Evolutionary conservation across 768 basidiomycete species (phyloP).

Genomic region (Tricholoma bakamatsutake): DNA sequence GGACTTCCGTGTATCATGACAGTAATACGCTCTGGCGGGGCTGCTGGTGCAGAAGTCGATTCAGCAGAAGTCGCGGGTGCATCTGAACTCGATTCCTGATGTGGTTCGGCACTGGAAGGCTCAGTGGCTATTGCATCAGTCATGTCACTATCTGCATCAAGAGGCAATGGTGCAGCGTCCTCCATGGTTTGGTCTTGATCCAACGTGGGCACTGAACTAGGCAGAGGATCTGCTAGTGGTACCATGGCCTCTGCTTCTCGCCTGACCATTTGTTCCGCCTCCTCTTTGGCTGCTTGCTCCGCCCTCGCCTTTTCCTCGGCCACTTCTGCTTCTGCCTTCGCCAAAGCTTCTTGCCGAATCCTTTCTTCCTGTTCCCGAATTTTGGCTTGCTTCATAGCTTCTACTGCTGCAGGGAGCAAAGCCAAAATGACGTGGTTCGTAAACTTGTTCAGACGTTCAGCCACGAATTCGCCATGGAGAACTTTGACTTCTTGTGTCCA

Average conservation of each 20-base stretch:
- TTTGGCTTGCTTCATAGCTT: conserved; percentile 53
- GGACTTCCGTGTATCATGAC: conserved; percentile 88
- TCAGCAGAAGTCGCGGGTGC: conserved; percentile 14
- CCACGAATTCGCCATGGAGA: conserved; percentile 67
- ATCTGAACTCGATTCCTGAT: conserved; percentile 11
- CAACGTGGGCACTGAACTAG: conserved; percentile 4
- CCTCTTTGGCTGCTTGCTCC: conserved; percentile 28
- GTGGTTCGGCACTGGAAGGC: conserved; percentile 1
- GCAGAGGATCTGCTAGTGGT: conserved; percentile 4
- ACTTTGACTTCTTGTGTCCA: conserved; percentile 90
- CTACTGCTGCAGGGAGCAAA: conserved; percentile 74
- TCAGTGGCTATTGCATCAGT: conserved; percentile 29
- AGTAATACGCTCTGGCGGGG: conserved; percentile 62
- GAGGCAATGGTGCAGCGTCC: conserved; percentile 19
- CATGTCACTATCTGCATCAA: conserved; percentile 48
- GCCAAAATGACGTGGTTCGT: conserved; percentile 66
- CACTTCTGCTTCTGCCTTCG: conserved; percentile 30
- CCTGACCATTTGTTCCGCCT: conserved; percentile 20
- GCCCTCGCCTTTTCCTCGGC: conserved; percentile 28
- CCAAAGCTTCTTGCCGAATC: conserved; percentile 34
- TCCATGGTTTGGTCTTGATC: conserved; percentile 28
- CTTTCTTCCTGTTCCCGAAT: conserved; percentile 46
- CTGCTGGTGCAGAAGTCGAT: conserved; percentile 20
- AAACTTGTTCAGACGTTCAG: conserved; percentile 61
- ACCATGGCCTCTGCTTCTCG: conserved; percentile 6